phyloP scores from a whole-genome alignment of 805 yeast species.

The Metschnikowia aberdeeniae region DNA sequence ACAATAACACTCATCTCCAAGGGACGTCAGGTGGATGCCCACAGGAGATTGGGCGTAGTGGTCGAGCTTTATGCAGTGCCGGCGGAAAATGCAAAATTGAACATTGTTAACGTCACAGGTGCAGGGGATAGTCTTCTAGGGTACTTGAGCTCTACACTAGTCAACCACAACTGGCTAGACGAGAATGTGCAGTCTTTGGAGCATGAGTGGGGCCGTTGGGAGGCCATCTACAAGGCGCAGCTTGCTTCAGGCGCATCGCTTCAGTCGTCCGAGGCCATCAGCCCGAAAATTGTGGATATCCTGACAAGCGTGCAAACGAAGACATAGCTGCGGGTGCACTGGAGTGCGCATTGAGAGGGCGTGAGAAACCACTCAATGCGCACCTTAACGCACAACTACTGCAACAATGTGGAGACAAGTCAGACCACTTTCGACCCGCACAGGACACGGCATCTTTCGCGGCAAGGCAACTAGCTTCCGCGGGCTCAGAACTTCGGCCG shows the following conservation, averaged over 20 bases:
- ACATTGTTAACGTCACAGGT: conserved; percentile 69
- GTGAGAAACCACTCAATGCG: background rate
- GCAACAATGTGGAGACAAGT: conserved; percentile 2
- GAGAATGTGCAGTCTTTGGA: conserved; percentile 24
- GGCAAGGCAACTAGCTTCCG: background rate
- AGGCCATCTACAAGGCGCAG: conserved; percentile 33
- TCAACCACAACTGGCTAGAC: conserved; percentile 25
- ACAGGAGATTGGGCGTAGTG: conserved; percentile 45
- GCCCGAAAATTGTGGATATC: conserved; percentile 5
- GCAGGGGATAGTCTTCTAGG: conserved; percentile 87
- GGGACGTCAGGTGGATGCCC: conserved; percentile 17
- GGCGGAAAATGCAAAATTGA: conserved; percentile 22
- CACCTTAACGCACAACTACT: background rate
- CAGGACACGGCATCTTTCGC: background rate
- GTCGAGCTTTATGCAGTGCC: conserved; percentile 59
- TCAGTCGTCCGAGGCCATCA: conserved; percentile 8
- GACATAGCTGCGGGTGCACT: no score
- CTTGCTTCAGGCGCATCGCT: conserved; percentile 35
- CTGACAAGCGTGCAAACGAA: no score
- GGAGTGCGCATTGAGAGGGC: background rate
- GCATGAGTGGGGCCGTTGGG: conserved; percentile 37
- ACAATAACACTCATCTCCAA: conserved; percentile 19
- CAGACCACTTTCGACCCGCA: background rate
- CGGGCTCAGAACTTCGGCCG: conserved; percentile 2
- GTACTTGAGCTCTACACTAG: conserved; percentile 41